Percentiles rank a stretch among this genome's conserved stretches.
Conservation (phyloP, 306 rosid genomes). For the Mucuna pruriens region DNA sequence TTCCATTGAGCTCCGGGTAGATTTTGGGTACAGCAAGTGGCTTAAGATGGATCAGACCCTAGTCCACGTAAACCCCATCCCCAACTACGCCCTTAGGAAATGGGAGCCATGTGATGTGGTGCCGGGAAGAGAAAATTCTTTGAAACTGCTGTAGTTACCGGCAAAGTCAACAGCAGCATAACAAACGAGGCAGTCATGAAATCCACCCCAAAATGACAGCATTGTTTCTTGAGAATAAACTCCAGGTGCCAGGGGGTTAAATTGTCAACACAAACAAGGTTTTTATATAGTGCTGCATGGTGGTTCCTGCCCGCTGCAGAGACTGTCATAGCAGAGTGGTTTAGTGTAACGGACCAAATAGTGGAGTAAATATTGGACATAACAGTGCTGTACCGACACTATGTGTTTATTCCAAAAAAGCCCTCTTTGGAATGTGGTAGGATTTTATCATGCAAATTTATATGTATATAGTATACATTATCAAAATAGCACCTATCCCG, state of each 20-base stretch:
- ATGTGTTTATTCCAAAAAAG: no score
- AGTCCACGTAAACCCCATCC: not conserved
- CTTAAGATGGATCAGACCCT: not conserved
- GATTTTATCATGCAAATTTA: no score
- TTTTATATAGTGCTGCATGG: no score
- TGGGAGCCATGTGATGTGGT: not conserved
- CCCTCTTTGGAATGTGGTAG: no score
- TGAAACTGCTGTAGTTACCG: not conserved
- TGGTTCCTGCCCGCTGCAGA: no score
- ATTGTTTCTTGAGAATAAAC: not conserved
- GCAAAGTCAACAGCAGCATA: not conserved
- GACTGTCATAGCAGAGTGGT: no score
- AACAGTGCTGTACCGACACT: no score
- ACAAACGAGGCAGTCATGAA: not conserved
- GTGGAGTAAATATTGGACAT: no score
- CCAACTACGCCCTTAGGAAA: not conserved
- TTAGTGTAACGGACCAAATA: no score
- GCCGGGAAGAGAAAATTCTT: not conserved
- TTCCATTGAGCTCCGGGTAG: not conserved
- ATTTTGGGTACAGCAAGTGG: not conserved
- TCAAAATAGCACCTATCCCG: no score
- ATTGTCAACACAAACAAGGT: no score
- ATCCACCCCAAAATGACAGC: not conserved
- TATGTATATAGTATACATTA: no score
- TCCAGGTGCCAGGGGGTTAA: not conserved